Evolutionary conservation across 2,329 filamentous ascomycete genomes (phyloP).

Genomic region (Colletotrichum sp.): DNA sequence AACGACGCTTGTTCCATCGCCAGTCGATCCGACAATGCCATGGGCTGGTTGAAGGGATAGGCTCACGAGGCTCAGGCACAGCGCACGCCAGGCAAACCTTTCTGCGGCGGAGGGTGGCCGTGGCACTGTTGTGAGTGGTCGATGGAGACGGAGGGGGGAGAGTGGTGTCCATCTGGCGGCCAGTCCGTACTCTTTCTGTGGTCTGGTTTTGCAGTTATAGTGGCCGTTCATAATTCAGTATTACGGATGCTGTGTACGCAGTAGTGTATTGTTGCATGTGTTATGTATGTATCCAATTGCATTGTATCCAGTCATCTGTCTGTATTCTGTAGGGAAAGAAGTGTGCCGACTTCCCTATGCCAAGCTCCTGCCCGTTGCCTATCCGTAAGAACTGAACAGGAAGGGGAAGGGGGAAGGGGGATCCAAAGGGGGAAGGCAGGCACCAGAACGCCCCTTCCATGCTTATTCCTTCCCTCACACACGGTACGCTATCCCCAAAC

Average conservation of each 20-base stretch:
- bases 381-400: neutral
- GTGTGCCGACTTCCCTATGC: neutral
- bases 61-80: neutral
- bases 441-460: neutral
- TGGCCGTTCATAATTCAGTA: neutral
- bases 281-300: neutral
- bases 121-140: neutral
- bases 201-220: neutral
- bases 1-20: constrained; percentile 41
- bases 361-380: neutral
- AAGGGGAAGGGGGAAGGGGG: neutral
- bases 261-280: neutral
- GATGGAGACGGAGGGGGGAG: neutral
- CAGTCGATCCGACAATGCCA: constrained; percentile 42
- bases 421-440: neutral
- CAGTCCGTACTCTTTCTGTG: neutral
- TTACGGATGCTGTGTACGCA: neutral
- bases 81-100: neutral
- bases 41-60: constrained; percentile 16
- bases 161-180: neutral
- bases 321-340: neutral
- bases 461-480: constrained; percentile 4
- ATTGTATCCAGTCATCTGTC: neutral
- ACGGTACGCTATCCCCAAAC: neutral
- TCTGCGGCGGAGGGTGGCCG: neutral